Conservation (phyloP, 352 stramenopile species). For the Hyaloperonospora brassicae region DNA sequence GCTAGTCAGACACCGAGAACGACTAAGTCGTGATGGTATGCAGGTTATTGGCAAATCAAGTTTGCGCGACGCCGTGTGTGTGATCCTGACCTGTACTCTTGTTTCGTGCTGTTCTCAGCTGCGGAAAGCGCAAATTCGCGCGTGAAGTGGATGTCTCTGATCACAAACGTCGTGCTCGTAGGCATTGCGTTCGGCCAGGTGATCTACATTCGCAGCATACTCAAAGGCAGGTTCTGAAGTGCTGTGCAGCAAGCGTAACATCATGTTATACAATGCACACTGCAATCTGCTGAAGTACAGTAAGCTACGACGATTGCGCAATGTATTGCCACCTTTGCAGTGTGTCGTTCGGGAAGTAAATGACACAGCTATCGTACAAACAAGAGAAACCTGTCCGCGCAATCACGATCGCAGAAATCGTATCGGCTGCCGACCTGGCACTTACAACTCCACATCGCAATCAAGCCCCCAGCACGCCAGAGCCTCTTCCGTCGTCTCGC, state of each 20-base stretch:
- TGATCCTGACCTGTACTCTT: slow-evolving; percentile 3
- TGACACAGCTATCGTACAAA: slow-evolving; percentile 9
- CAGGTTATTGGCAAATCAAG: not conserved
- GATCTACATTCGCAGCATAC: slow-evolving; percentile 76
- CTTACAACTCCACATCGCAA: slow-evolving; percentile 30
- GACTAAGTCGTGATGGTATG: slow-evolving; percentile 59
- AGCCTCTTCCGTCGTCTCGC: slow-evolving; percentile 59
- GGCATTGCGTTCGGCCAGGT: slow-evolving; percentile 73
- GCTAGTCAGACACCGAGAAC: slow-evolving; percentile 74
- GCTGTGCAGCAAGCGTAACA: not conserved
- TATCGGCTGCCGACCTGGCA: not conserved
- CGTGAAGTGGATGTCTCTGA: slow-evolving; percentile 77
- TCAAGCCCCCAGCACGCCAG: slow-evolving; percentile 66
- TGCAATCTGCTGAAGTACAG: no score
- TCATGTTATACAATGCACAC: not conserved
- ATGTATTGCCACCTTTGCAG: no score
- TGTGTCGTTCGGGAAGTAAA: no score
- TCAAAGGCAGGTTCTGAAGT: slow-evolving; percentile 63
- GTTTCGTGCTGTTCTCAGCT: slow-evolving; percentile 26
- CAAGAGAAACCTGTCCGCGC: slow-evolving; percentile 13
- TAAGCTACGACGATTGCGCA: no score
- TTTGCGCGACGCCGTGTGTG: not conserved
- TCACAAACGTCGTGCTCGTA: slow-evolving; percentile 73
- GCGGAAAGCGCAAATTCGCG: slow-evolving; percentile 69
- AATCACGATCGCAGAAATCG: not conserved